Percentiles rank a stretch among this genome's conserved stretches.
These are phyloP conservation scores for Fusarium palustre DNA, from an alignment of 2,329 filamentous ascomycete species.

Conservation along the genomic window DNA sequence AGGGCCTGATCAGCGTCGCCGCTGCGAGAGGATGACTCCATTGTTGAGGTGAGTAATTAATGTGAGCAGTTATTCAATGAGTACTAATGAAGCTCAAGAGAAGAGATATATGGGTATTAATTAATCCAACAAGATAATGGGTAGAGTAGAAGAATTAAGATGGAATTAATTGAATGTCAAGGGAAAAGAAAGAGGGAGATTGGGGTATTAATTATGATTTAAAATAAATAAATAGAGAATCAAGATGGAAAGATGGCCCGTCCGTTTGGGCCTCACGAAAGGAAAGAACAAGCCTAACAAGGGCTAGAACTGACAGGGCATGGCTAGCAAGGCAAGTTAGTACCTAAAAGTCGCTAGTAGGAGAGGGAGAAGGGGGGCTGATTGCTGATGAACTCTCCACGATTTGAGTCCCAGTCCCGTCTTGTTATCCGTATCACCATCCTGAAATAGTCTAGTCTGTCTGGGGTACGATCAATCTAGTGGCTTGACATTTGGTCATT, in stretches of 20 bases:
- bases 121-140: background rate
- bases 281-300: background rate
- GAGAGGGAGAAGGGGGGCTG: conserved; percentile 12
- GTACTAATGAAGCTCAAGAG: background rate
- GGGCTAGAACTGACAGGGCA: background rate
- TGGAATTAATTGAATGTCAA: background rate
- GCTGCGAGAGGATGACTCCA: conserved; percentile 29
- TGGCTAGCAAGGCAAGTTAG: background rate
- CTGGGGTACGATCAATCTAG: conserved; percentile 31
- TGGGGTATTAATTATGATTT: conserved; percentile 19
- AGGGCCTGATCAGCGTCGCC: conserved; percentile 57
- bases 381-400: conserved; percentile 25
- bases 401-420: conserved; percentile 15
- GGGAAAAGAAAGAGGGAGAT: conserved; percentile 6
- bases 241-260: conserved; percentile 20
- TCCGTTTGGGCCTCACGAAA: background rate
- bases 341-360: background rate
- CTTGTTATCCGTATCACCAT: conserved; percentile 23
- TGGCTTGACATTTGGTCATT: conserved; percentile 22
- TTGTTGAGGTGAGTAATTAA: conserved; percentile 7
- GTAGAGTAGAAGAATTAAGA: background rate
- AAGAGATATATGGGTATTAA: background rate
- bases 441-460: conserved; percentile 32
- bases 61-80: background rate
- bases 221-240: conserved; percentile 25